phyloP scores from a whole-genome alignment of 768 basidiomycete genomes.

The Pleurotus tuoliensis region DNA sequence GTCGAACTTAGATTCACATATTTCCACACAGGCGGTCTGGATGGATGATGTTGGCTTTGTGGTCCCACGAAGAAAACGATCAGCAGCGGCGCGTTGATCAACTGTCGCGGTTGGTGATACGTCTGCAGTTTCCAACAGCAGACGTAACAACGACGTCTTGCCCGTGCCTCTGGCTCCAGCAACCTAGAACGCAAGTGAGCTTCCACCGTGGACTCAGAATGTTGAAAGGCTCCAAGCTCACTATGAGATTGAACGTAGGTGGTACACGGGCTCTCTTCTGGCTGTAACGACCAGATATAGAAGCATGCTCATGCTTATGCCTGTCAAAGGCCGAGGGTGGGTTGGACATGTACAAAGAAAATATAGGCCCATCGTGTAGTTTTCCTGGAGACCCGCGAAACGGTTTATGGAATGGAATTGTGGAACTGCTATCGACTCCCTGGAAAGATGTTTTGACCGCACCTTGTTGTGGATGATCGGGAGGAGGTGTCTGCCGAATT shows the following conservation, averaged over 20 bases:
- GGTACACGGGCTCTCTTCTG: constrained; percentile 64
- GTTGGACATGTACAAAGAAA: constrained; percentile 63
- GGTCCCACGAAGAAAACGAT: constrained; percentile 59
- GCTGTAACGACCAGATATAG: constrained; percentile 43
- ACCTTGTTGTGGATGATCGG: constrained; percentile 47
- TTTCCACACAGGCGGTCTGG: constrained; percentile 70
- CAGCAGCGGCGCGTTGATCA: constrained; percentile 65
- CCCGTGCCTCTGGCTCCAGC: constrained; percentile 79
- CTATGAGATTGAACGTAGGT: constrained; percentile 87
- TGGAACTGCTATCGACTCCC: constrained; percentile 37
- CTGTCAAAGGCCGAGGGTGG: constrained; percentile 63
- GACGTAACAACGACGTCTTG: constrained; percentile 77
- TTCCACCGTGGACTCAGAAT: constrained; percentile 13
- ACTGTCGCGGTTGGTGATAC: constrained; percentile 72
- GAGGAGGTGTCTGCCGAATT: constrained; percentile 45
- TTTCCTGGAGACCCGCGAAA: constrained; percentile 56
- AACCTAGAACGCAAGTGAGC: constrained; percentile 42
- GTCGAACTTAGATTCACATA: constrained; percentile 80
- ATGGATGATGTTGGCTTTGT: constrained; percentile 61
- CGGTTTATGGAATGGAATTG: constrained; percentile 82
- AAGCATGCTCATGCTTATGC: constrained; percentile 36
- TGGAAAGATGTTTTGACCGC: constrained; percentile 68
- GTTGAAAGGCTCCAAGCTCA: constrained; percentile 22
- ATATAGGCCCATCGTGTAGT: constrained; percentile 48
- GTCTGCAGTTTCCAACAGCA: constrained; percentile 82